Evolutionary conservation across 2,329 filamentous ascomycete species (phyloP).

Genomic region (Sclerotinia subarctica): DNA sequence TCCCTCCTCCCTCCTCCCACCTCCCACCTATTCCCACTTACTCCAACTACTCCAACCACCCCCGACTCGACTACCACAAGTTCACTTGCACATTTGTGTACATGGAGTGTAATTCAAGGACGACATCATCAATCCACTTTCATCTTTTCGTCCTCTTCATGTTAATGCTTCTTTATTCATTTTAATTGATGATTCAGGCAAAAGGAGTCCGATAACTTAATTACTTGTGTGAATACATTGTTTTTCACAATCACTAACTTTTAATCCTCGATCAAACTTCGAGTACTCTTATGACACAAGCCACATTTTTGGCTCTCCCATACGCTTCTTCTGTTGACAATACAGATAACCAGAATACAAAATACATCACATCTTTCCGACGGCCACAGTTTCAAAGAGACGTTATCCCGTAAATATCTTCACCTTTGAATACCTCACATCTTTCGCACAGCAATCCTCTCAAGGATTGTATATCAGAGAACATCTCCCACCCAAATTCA

Average conservation of each 20-base stretch:
- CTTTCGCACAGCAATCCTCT: neutral
- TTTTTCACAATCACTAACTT: neutral
- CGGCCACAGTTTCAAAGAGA: no score
- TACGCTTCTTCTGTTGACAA: no score
- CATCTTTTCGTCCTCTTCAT: neutral
- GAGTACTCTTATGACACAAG: neutral
- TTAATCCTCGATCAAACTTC: neutral
- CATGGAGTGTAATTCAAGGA: neutral
- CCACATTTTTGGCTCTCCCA: neutral
- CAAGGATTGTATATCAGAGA: neutral
- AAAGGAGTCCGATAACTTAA: neutral
- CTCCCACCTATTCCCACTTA: neutral
- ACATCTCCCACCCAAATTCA: neutral
- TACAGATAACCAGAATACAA: neutral
- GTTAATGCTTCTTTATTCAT: neutral
- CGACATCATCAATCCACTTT: neutral
- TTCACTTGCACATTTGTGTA: neutral
- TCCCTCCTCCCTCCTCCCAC: neutral
- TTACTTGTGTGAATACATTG: neutral
- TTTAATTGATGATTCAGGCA: neutral
- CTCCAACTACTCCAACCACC: neutral
- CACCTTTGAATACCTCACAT: neutral
- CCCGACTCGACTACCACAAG: neutral
- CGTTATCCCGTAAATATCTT: neutral
- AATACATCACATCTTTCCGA: neutral